Conservation (phyloP, 257 asterid genomes). For the Primulina eburnea region DNA sequence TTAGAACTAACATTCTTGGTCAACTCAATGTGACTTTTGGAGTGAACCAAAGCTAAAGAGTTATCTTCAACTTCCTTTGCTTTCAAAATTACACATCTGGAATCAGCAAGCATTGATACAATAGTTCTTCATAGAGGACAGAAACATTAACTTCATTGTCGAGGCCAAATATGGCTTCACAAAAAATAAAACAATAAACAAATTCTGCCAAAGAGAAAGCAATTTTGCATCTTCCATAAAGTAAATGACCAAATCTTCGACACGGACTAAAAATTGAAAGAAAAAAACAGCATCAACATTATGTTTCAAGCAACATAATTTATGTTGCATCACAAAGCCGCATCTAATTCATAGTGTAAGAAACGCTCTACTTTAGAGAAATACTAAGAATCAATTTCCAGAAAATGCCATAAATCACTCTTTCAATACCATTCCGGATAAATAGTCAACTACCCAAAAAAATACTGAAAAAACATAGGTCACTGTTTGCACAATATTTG, state of each 20-base stretch:
- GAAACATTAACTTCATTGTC: constrained; percentile 1
- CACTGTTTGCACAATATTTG: no score
- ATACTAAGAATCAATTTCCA: neutral
- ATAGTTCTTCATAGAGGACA: neutral
- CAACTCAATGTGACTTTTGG: constrained; percentile 55
- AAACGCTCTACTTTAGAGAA: no score
- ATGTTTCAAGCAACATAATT: constrained; percentile 6
- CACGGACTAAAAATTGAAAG: neutral
- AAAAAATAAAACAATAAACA: constrained; percentile 1
- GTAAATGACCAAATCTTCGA: no score
- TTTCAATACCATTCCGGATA: no score
- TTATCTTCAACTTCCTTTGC: constrained; percentile 69
- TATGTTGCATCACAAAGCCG: neutral
- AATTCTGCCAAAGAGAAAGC: neutral
- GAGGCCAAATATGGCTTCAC: neutral
- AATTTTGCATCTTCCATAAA: no score
- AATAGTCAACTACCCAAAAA: neutral
- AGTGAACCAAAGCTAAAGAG: constrained; percentile 70
- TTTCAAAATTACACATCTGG: constrained; percentile 65
- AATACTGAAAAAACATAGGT: no score
- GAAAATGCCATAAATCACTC: neutral
- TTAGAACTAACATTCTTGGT: constrained; percentile 63
- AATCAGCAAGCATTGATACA: constrained; percentile 19
- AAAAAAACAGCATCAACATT: neutral
- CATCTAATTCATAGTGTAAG: no score